phyloP scores from a whole-genome alignment of 352 stramenopile species.

The Pythium chondricola region DNA sequence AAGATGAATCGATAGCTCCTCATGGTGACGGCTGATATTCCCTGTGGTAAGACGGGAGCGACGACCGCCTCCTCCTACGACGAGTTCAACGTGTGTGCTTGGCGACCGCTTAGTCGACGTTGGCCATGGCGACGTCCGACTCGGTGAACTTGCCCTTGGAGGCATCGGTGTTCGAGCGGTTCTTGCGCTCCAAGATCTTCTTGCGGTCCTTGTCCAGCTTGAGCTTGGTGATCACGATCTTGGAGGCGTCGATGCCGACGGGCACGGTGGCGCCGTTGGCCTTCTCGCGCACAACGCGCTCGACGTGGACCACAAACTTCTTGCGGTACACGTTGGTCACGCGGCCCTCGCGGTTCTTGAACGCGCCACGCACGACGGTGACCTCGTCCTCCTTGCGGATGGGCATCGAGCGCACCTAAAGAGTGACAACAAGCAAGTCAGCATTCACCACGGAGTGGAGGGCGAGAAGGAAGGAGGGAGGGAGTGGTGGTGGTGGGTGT shows the following conservation, averaged over 20 bases:
- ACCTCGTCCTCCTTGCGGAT: constrained; percentile 99
- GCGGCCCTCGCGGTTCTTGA: constrained; percentile 98
- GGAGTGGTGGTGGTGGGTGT: not conserved
- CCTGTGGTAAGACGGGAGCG: no score
- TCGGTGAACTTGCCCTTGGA: constrained; percentile 90
- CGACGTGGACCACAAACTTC: constrained; percentile 99
- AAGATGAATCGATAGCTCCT: not conserved
- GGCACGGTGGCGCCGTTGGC: constrained; percentile 95
- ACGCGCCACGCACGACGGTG: constrained; percentile 95
- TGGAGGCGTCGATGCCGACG: constrained; percentile 97
- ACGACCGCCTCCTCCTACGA: no score
- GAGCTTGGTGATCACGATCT: constrained; percentile 99
- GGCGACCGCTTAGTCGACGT: constrained; percentile 82
- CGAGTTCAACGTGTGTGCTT: no score
- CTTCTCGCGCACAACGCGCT: constrained; percentile 98
- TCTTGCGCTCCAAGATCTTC: constrained; percentile 98
- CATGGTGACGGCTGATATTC: constrained; percentile 14
- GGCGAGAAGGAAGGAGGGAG: not conserved
- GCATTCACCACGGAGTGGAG: not conserved
- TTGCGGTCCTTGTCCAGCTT: constrained; percentile 99
- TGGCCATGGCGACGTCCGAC: constrained; percentile 81
- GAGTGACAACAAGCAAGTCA: constrained; percentile 12
- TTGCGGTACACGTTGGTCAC: constrained; percentile 97
- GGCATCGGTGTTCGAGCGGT: constrained; percentile 73
- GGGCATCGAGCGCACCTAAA: constrained; percentile 94